Evolutionary conservation across 169 alveolate species (phyloP).

Genomic region (Babesia caballi): DNA sequence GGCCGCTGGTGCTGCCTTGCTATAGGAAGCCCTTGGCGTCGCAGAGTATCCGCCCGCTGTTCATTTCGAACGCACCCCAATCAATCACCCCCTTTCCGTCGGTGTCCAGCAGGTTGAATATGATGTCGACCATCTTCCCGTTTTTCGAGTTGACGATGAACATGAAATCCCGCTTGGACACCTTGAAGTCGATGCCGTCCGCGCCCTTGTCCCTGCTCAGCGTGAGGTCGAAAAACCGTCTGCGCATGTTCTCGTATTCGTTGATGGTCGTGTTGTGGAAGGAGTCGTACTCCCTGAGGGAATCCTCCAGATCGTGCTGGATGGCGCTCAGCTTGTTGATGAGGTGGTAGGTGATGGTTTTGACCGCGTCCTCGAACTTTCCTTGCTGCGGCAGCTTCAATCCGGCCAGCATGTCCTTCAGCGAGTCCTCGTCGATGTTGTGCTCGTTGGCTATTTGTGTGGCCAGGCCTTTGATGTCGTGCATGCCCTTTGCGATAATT

Average conservation of each 20-base stretch:
- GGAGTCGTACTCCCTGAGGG: slow-evolving; percentile 26
- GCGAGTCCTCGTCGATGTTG: slow-evolving; percentile 5
- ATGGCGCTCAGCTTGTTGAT: slow-evolving; percentile 23
- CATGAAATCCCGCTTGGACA: slow-evolving; percentile 19
- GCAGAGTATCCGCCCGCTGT: slow-evolving; percentile 21
- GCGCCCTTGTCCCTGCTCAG: not conserved
- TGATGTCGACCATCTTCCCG: slow-evolving; percentile 4
- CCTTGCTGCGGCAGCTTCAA: slow-evolving; percentile 5
- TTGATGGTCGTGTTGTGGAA: slow-evolving; percentile 22
- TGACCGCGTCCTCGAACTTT: slow-evolving; percentile 5
- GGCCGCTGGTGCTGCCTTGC: too few species aligned
- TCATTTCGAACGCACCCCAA: slow-evolving; percentile 30
- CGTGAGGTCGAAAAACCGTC: slow-evolving; percentile 25
- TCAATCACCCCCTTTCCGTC: slow-evolving; percentile 12
- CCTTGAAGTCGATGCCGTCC: slow-evolving; percentile 24
- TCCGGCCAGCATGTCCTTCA: slow-evolving; percentile 14
- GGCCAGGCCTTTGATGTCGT: not conserved
- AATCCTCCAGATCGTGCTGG: slow-evolving; percentile 24
- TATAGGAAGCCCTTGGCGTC: slow-evolving; percentile 7
- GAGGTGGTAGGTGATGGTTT: slow-evolving; percentile 18
- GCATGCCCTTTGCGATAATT: slow-evolving; percentile 25
- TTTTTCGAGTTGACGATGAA: slow-evolving; percentile 16
- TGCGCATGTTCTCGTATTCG: slow-evolving; percentile 12
- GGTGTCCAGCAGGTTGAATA: slow-evolving; percentile 22
- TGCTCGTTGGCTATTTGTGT: not conserved